phyloP scores from a whole-genome alignment of 192 early-diverging fungal genomes.

The Coemansia sp. region DNA sequence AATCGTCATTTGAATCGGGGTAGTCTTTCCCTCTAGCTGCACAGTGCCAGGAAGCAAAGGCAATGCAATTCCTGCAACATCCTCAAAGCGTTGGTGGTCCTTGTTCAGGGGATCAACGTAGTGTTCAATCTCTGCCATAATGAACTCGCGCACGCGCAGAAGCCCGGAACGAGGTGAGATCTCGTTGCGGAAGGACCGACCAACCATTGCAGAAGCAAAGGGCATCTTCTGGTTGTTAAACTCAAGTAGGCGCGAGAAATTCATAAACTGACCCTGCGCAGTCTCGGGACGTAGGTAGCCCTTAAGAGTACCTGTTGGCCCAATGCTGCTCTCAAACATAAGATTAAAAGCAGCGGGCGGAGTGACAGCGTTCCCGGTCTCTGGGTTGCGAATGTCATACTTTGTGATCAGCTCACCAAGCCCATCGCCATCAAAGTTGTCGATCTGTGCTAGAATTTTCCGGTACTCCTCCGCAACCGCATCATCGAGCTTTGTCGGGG shows the following conservation, averaged over 20 bases:
- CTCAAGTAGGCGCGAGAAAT: slow-evolving; percentile 95
- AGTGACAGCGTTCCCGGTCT: slow-evolving; percentile 88
- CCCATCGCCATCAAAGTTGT: slow-evolving; percentile 88
- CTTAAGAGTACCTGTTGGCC: slow-evolving; percentile 93
- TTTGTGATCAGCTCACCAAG: slow-evolving; percentile 81
- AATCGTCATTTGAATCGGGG: slow-evolving; percentile 70
- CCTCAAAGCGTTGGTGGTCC: slow-evolving; percentile 86
- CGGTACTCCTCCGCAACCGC: slow-evolving; percentile 70
- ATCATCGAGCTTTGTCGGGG: slow-evolving; percentile 64
- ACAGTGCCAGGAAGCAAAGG: slow-evolving; percentile 72
- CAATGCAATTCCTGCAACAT: slow-evolving; percentile 75
- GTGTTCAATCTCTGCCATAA: slow-evolving; percentile 99
- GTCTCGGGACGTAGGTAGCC: slow-evolving; percentile 98
- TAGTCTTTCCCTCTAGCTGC: slow-evolving; percentile 76
- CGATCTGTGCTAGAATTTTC: slow-evolving; percentile 89
- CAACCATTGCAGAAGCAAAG: slow-evolving; percentile 98
- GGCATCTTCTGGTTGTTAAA: slow-evolving; percentile 98
- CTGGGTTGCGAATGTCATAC: slow-evolving; percentile 84
- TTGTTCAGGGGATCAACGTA: slow-evolving; percentile 95
- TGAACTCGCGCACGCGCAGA: slow-evolving; percentile 95
- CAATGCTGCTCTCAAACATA: slow-evolving; percentile 98
- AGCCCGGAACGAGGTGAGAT: slow-evolving; percentile 94
- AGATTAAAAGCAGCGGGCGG: slow-evolving; percentile 95
- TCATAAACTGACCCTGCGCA: slow-evolving; percentile 99
- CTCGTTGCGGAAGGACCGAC: slow-evolving; percentile 98